Conservation (phyloP, 2,329 filamentous ascomycete species). For the Arthrobotrys sinensis region DNA sequence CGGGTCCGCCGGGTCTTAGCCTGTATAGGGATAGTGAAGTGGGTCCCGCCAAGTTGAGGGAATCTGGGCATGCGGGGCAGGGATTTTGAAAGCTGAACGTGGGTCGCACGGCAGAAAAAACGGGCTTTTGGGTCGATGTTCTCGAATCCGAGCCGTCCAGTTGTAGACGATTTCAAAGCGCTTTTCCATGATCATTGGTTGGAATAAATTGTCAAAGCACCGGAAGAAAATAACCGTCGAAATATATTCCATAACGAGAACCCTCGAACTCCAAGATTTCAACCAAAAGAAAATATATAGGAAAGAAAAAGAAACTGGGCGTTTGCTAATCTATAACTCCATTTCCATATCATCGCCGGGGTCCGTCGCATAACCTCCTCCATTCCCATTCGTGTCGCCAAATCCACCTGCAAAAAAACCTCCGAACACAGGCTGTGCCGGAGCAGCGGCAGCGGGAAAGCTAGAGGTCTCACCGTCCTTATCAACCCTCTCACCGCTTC, state of each 20-base stretch:
- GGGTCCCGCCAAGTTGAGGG: conserved; percentile 25
- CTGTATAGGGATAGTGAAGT: conserved; percentile 12
- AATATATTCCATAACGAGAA: neutral
- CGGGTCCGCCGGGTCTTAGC: conserved; percentile 47
- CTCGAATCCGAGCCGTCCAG: conserved; percentile 3
- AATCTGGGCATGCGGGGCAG: conserved; percentile 28
- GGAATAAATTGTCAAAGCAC: neutral
- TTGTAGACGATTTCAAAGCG: conserved; percentile 10
- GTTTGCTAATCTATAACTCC: conserved; percentile 35
- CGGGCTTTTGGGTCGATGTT: conserved; percentile 6
- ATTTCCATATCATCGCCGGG: conserved; percentile 56
- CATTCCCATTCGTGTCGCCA: conserved; percentile 20
- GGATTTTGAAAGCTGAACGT: conserved; percentile 51
- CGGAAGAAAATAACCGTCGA: neutral
- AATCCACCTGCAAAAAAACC: conserved; percentile 30
- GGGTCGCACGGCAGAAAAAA: conserved; percentile 50
- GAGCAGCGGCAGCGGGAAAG: neutral
- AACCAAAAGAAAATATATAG: neutral
- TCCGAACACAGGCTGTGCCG: conserved; percentile 31
- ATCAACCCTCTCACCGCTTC: conserved; percentile 2
- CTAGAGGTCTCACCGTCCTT: neutral
- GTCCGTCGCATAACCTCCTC: conserved; percentile 47
- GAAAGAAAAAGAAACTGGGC: neutral
- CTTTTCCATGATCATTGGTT: neutral
- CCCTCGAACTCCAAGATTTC: conserved; percentile 1